phyloP scores from a whole-genome alignment of 75 land plant genomes.

The Cunninghamia lanceolata region DNA sequence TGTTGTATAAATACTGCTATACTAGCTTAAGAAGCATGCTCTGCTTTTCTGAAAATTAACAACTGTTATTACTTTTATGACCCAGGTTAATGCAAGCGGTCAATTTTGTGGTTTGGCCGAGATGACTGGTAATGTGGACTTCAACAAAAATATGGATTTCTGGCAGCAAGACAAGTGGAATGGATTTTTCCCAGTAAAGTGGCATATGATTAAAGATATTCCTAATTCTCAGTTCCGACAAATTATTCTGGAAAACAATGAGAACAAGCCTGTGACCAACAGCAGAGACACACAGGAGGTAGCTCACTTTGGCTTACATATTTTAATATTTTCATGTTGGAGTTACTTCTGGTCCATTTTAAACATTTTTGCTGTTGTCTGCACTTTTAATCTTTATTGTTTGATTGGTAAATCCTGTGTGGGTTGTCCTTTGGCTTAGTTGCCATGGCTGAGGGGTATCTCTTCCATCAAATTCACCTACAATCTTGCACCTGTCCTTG shows the following conservation, averaged over 20 bases:
- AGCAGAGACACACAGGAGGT: constrained; percentile 77
- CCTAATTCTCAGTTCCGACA: constrained; percentile 62
- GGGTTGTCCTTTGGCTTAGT: background rate
- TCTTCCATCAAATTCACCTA: too few relatives aligned
- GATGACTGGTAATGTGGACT: constrained; percentile 73
- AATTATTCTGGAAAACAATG: constrained; percentile 72
- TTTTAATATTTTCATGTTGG: background rate
- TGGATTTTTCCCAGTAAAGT: constrained; percentile 69
- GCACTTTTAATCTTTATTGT: background rate
- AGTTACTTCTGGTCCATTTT: background rate
- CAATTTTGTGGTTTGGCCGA: constrained; percentile 78
- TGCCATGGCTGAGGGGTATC: background rate
- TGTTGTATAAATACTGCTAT: background rate
- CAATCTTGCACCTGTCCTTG: too few relatives aligned
- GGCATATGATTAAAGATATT: constrained; percentile 75
- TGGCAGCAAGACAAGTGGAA: constrained; percentile 85
- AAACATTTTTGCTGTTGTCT: too few relatives aligned
- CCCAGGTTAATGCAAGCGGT: constrained; percentile 80
- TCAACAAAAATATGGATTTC: constrained; percentile 62
- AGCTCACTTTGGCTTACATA: background rate
- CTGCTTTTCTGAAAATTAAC: background rate
- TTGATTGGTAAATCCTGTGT: background rate
- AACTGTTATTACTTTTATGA: background rate
- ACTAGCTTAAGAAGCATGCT: background rate
- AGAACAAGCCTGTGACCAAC: constrained; percentile 58